Conservation (phyloP, 176 grass and related monocot species). For the Oryza rufipogon region DNA sequence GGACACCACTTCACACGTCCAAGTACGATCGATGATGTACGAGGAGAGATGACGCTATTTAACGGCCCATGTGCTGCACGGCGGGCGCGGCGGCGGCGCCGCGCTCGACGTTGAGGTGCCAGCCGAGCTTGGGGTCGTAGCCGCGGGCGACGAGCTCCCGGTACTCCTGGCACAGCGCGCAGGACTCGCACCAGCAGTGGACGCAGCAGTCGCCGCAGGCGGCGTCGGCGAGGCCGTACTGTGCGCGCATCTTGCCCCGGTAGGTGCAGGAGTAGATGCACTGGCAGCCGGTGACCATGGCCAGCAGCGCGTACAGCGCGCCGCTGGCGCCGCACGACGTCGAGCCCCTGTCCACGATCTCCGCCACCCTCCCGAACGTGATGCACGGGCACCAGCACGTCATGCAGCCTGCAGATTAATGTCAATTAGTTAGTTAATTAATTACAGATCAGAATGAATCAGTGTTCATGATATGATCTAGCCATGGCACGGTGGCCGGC, state of each 20-base stretch:
- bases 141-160: constrained; percentile 65
- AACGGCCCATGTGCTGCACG: background rate
- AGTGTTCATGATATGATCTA: too few species aligned
- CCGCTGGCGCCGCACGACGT: constrained; percentile 59
- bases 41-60: too few species aligned
- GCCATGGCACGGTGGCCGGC: too few species aligned
- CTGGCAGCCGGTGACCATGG: background rate
- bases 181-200: constrained; percentile 64
- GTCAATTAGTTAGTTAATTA: too few species aligned
- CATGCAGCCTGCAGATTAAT: constrained; percentile 38
- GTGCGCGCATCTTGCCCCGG: constrained; percentile 50
- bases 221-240: constrained; percentile 43
- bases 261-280: constrained; percentile 69
- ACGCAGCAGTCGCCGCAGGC: constrained; percentile 72
- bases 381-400: constrained; percentile 74
- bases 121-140: constrained; percentile 65
- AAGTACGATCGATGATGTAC: too few species aligned
- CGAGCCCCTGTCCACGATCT: constrained; percentile 66
- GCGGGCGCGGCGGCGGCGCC: background rate
- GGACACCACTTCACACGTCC: too few species aligned
- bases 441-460: too few species aligned
- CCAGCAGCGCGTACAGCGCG: constrained; percentile 49
- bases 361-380: constrained; percentile 70
- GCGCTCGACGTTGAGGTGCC: background rate
- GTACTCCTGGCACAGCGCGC: constrained; percentile 72